Evolutionary conservation across 306 rosid species (phyloP).

Genomic region (Glycine soja): DNA sequence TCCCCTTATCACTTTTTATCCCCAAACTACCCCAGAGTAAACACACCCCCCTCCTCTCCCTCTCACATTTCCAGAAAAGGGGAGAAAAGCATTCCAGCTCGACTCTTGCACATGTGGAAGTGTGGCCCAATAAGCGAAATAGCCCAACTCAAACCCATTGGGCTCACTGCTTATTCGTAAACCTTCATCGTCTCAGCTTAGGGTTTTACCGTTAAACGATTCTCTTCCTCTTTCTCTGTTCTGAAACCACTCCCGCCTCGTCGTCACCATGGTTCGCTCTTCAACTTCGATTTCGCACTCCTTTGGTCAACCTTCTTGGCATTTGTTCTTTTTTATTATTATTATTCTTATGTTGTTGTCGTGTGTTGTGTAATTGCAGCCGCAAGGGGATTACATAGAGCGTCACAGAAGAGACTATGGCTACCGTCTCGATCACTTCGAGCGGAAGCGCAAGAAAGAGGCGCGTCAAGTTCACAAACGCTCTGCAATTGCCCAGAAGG

Average conservation of each 20-base stretch:
- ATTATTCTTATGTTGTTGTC: neutral
- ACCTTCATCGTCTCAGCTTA: neutral
- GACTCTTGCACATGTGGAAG: too few relatives aligned
- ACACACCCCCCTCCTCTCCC: too few relatives aligned
- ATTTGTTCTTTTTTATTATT: too few relatives aligned
- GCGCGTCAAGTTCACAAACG: constrained; percentile 89
- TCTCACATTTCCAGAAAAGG: too few relatives aligned
- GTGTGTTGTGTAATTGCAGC: constrained; percentile 53
- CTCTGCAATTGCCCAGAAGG: constrained; percentile 87
- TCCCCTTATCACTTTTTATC: too few relatives aligned
- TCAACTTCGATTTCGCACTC: neutral
- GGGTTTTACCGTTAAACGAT: constrained; percentile 29
- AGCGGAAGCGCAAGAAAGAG: constrained; percentile 92
- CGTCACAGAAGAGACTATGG: constrained; percentile 91
- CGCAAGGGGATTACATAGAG: constrained; percentile 98
- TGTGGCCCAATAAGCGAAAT: neutral
- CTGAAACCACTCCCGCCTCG: neutral
- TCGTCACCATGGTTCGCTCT: constrained; percentile 46
- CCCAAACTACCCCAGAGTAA: too few relatives aligned
- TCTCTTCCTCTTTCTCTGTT: neutral
- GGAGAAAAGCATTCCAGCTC: too few relatives aligned
- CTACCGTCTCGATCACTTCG: constrained; percentile 79
- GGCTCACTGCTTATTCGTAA: neutral
- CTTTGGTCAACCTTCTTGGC: neutral
- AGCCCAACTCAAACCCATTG: too few relatives aligned